Base-by-base conservation (phyloP, 768 basidiomycete genomes). In the Neoboletus magnificus region DNA sequence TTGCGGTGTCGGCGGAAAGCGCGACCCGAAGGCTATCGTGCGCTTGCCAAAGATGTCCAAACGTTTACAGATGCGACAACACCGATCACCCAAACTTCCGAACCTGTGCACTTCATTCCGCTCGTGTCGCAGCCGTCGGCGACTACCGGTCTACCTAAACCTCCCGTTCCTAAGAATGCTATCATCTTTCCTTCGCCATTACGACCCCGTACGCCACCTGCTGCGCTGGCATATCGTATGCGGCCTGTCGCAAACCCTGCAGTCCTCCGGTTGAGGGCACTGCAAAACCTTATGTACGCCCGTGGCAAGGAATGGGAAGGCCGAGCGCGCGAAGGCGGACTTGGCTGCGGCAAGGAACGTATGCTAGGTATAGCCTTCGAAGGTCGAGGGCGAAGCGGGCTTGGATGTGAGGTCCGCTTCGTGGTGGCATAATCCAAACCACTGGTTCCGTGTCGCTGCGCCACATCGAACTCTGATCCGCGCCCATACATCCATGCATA, bases 221-320 rank as follows among this genome's bases (percentile, higher is more conserved):
- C 64, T 25, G 54, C 59, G 11, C 68, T 76, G 48, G 65, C 69
- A 6, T 76, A 78, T 60, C 78, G 86, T 29, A 73, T 81, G 60
- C 76, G 87, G 9, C 80, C 80, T 3, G 76, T 87, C 6, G 73
- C 80, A 50, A 88, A 89, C 61, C 85, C 85, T 7, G 74, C 80
- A 42, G 75, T 80, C 56, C 73, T 87, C 48, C 74, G 85, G 4
- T 64, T 87, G 40, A 77, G 76, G 65, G 87, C 86, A n/a, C 68
- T 85, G 63, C 79, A 82, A 62, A 86, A 85, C 61, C 66, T 80
- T 10, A 74, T 81, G 65, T 74, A 63, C 61, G 71, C 71, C 57
- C 70, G 72, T 4, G 79, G 73, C n/a, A 66, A 73, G 59, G 62
- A 68, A 56, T 80, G 79, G 78, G 79, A 79, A 59, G 80, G 79